Base-by-base conservation (phyloP, 306 rosid species). In the Arachis stenosperma region DNA sequence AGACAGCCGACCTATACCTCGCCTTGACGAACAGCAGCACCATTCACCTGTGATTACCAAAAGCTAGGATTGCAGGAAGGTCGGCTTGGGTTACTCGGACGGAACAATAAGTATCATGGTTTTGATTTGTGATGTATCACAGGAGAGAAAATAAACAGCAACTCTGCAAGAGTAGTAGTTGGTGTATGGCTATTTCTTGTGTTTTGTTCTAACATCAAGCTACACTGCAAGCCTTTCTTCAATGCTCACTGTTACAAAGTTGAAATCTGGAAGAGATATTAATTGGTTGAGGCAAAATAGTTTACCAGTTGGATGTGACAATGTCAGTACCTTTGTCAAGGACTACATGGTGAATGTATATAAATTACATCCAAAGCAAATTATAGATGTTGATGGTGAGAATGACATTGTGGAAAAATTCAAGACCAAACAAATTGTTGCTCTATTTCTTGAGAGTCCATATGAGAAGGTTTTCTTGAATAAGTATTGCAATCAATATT, bases 181-280 rank as follows among this genome's bases (percentile, higher is more conserved):
- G 78, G 71, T 1, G 81, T 44, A 66, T 82, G 92, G 90, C 55
- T 89, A 51, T 85, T 83, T 76, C 81, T 87, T 7, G 92, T 85
- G 46, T 80, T 80, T 83, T 61, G 83, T 87, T 69, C 9, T 83
- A 48, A 87, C 68, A 59, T 86, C 96, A 60, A 87, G 96, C 81
- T 89, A 89, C 85, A 87, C 96, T 41, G 92, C 92, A n/a, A 89
- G 65, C 70, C 82, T 89, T 48, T 89, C 92, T 6, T 89, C 92
- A 27, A 66, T 80, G 84, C 87, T 89, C 44, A 89, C 87, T 5
- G 84, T 85, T 37, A 51, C 59, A 71, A 47, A 75, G 11, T 46
- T 85, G 63, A 63, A 54, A 7, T 58, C 78, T 12, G 81, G 64
- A 3, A 74, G 75, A 57, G 79, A 80, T 61, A 71, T 85, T 40